These are phyloP conservation scores for Bacidia rubella DNA, from an alignment of 495 filamentous ascomycete genomes.

Conservation along the genomic window DNA sequence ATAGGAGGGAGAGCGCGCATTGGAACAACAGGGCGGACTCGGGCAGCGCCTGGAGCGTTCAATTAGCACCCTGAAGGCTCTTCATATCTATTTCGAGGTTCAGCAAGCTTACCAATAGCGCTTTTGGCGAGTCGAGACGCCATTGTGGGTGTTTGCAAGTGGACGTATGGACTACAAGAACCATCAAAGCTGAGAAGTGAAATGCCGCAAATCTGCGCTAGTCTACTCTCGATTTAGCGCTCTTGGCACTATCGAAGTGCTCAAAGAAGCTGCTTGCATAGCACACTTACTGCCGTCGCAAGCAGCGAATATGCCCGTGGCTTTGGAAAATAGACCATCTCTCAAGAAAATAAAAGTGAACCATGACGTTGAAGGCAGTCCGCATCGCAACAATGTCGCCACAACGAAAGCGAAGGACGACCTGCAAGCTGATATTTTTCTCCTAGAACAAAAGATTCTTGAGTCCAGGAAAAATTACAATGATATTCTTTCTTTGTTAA, in stretches of 20 bases:
- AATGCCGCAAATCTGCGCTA: not conserved
- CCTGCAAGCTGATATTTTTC: slow-evolving; percentile 42
- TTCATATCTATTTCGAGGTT: too few species aligned
- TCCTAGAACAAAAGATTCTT: slow-evolving; percentile 63
- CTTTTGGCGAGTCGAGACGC: slow-evolving; percentile 87
- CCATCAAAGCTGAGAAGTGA: not conserved
- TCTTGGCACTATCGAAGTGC: too few species aligned
- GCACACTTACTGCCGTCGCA: too few species aligned
- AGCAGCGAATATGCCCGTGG: too few species aligned
- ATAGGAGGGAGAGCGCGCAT: slow-evolving; percentile 60
- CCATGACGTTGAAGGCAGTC: not conserved
- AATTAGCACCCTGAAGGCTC: not conserved
- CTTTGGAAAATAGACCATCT: too few species aligned
- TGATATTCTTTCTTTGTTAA: slow-evolving; percentile 66
- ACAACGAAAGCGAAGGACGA: slow-evolving; percentile 22
- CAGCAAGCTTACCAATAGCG: slow-evolving; percentile 78
- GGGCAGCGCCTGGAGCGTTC: slow-evolving; percentile 58
- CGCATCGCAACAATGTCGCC: slow-evolving; percentile 28
- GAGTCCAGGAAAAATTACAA: slow-evolving; percentile 86
- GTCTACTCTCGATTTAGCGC: not conserved
- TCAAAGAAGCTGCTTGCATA: too few species aligned
- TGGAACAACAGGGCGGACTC: slow-evolving; percentile 62
- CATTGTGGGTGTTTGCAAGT: slow-evolving; percentile 44
- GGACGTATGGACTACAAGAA: not conserved
- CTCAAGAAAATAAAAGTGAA: not conserved